Evolutionary conservation across 768 basidiomycete species (phyloP).

Genomic region (Suillus cothurnatus): DNA sequence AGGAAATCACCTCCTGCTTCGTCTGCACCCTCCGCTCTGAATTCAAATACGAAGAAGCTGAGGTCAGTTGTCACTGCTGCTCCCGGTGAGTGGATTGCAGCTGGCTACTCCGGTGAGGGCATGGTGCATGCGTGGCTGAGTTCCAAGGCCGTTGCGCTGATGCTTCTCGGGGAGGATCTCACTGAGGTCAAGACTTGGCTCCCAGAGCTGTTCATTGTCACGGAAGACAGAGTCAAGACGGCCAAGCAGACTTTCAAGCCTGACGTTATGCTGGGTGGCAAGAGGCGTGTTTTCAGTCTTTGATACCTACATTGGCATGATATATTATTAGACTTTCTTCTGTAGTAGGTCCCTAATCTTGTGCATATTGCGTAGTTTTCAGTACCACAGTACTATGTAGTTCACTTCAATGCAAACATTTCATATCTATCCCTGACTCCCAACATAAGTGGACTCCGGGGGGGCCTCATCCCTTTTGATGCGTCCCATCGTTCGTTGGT

Average conservation of each 20-base stretch:
- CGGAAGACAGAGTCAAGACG: background rate
- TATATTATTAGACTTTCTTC: background rate
- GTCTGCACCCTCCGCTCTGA: background rate
- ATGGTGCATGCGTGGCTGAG: slow-evolving; percentile 74
- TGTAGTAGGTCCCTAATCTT: background rate
- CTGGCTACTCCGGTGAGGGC: slow-evolving; percentile 73
- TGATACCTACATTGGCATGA: background rate
- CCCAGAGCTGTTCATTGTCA: background rate
- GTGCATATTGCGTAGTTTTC: background rate
- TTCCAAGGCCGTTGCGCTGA: slow-evolving; percentile 57
- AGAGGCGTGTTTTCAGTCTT: slow-evolving; percentile 1
- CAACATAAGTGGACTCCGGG: no score
- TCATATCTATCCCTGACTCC: background rate
- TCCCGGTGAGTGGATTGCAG: slow-evolving; percentile 72
- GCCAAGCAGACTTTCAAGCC: slow-evolving; percentile 3
- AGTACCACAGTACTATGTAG: background rate
- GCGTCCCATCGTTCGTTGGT: no score
- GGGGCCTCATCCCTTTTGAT: no score
- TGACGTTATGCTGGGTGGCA: background rate
- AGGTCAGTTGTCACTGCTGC: slow-evolving; percentile 16
- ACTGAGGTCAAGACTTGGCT: background rate
- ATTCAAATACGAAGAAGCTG: background rate
- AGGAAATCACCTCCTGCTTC: slow-evolving; percentile 29
- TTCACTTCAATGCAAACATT: background rate
- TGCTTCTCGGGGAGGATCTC: slow-evolving; percentile 51